Percentiles rank a stretch among this genome's conserved stretches.
Evolutionary conservation across 345 rosid genomes (phyloP).

Genomic region (Ceriops zippeliana): DNA sequence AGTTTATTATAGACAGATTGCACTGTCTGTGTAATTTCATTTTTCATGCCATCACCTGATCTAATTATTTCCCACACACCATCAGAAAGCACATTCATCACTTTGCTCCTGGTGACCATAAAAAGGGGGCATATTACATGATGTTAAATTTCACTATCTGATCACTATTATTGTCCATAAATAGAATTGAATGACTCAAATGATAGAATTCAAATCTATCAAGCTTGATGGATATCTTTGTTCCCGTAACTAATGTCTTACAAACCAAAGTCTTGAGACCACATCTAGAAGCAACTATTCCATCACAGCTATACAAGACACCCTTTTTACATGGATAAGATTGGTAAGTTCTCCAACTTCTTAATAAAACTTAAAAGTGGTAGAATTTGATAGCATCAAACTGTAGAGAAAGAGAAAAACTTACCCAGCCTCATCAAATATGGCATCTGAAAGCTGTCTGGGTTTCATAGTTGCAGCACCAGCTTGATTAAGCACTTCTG

Average conservation of each 20-base stretch:
- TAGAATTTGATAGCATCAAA: not conserved
- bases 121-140: not conserved
- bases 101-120: slow-evolving; percentile 43
- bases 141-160: not conserved
- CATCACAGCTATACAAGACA: not conserved
- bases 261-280: too few relatives aligned
- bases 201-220: too few relatives aligned
- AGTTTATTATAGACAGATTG: slow-evolving; percentile 61
- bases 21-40: slow-evolving; percentile 73
- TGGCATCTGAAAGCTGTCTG: slow-evolving; percentile 87
- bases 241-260: too few relatives aligned
- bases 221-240: too few relatives aligned
- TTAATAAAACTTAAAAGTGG: not conserved
- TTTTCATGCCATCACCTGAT: slow-evolving; percentile 71
- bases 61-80: slow-evolving; percentile 80
- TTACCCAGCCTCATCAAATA: slow-evolving; percentile 79
- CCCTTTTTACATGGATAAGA: not conserved
- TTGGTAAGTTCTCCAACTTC: not conserved
- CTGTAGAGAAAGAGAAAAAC: slow-evolving; percentile 9
- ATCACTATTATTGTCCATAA: not conserved
- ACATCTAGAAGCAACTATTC: not conserved
- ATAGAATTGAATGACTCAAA: too few relatives aligned
- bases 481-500: slow-evolving; percentile 50
- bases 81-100: slow-evolving; percentile 66
- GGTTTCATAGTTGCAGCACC: slow-evolving; percentile 73